These are phyloP conservation scores for Gossypium longicalyx DNA, from an alignment of 345 rosid species.

Conservation along the genomic window DNA sequence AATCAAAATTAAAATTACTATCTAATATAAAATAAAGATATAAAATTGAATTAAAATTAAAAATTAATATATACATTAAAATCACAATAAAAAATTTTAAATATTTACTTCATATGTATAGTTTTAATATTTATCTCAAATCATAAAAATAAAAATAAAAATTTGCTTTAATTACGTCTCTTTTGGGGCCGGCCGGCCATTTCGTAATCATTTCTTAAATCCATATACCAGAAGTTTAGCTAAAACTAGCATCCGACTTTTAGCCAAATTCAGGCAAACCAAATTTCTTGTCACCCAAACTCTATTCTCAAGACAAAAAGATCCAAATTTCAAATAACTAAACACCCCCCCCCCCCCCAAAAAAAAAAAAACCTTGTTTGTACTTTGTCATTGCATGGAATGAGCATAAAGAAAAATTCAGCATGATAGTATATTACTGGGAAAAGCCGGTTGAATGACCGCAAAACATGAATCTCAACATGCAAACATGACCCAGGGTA, in stretches of 20 bases:
- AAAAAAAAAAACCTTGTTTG: not conserved
- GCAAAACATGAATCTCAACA: slow-evolving; percentile 29
- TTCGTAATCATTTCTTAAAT: not conserved
- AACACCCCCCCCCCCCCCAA: not conserved
- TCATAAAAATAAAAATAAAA: not conserved
- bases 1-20: no score
- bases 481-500: slow-evolving; percentile 28
- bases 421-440: not conserved
- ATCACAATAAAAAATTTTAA: no score
- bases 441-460: not conserved
- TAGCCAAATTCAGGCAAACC: not conserved
- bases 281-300: not conserved
- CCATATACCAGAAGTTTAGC: not conserved
- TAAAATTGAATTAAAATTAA: no score
- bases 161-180: not conserved
- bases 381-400: not conserved
- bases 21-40: no score
- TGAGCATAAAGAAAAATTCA: not conserved
- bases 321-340: slow-evolving; percentile 9
- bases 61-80: no score
- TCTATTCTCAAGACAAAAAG: not conserved
- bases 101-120: no score
- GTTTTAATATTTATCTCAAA: not conserved
- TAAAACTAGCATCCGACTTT: not conserved
- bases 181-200: not conserved